Conservation (phyloP, 1,284 basidiomycete species). For the Fomes fomentarius region DNA sequence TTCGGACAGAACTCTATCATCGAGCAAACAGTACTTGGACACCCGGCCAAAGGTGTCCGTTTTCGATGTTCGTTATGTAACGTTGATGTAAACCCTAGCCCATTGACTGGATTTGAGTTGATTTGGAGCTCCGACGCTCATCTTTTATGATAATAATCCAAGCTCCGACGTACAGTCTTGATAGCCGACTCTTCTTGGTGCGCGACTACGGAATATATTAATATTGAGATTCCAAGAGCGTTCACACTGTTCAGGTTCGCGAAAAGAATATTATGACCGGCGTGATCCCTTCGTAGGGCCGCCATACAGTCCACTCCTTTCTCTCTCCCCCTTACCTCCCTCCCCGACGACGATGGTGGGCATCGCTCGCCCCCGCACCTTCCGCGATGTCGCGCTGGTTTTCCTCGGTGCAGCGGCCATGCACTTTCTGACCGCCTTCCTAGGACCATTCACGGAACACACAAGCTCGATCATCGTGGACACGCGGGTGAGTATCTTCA, state of each 20-base stretch:
- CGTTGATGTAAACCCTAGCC: too few species aligned
- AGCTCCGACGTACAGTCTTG: too few species aligned
- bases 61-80: too few species aligned
- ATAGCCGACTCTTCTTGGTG: too few species aligned
- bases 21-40: too few species aligned
- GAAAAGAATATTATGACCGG: background rate
- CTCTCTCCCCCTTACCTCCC: constrained; percentile 3
- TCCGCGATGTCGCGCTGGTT: constrained; percentile 53
- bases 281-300: constrained; percentile 8
- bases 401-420: constrained; percentile 53
- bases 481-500: constrained; percentile 29
- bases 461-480: constrained; percentile 40
- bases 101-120: too few species aligned
- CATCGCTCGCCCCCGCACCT: constrained; percentile 30
- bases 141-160: too few species aligned
- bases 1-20: too few species aligned
- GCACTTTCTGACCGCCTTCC: constrained; percentile 49
- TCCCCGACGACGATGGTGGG: constrained; percentile 22
- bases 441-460: constrained; percentile 37
- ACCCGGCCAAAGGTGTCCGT: too few species aligned
- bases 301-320: constrained; percentile 10
- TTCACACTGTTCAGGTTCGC: background rate
- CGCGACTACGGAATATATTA: too few species aligned
- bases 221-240: background rate
- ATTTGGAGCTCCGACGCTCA: too few species aligned